A percentile compares a stretch with the other conserved stretches of the same genome.
phyloP scores from a whole-genome alignment of 2,329 filamentous ascomycete genomes.

The Colletotrichum chlorophyti region DNA sequence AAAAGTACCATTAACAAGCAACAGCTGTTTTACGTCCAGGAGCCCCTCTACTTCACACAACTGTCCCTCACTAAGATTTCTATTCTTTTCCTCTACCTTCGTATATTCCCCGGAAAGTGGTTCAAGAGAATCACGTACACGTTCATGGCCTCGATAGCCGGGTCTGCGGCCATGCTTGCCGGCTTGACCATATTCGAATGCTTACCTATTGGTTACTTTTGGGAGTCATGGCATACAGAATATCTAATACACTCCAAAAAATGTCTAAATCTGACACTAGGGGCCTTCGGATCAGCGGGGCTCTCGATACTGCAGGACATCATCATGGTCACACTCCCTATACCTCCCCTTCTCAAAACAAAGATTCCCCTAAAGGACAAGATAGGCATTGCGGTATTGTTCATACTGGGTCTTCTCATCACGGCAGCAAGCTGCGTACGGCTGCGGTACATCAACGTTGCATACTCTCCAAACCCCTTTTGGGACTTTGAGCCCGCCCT shows the following conservation, averaged over 20 bases:
- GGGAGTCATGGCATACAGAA: slow-evolving; percentile 4
- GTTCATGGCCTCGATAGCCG: slow-evolving; percentile 3
- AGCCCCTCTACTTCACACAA: slow-evolving; percentile 1
- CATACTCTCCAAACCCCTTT: slow-evolving; percentile 10
- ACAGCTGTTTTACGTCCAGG: slow-evolving; percentile 6
- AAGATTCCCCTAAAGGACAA: slow-evolving; percentile 2
- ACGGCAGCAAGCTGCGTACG: slow-evolving; percentile 6
- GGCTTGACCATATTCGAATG: background rate
- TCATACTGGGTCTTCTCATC: slow-evolving; percentile 1
- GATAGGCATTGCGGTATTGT: background rate
- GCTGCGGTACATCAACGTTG: background rate
- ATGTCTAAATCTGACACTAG: slow-evolving; percentile 3
- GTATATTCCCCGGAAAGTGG: background rate
- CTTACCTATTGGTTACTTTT: slow-evolving; percentile 7
- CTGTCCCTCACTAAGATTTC: background rate
- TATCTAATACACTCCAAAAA: slow-evolving; percentile 1
- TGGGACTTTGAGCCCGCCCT: slow-evolving; percentile 12
- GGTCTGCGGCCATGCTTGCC: too few relatives aligned
- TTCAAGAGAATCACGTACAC: background rate
- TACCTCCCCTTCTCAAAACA: slow-evolving; percentile 1
- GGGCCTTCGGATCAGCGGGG: background rate
- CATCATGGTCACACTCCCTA: slow-evolving; percentile 9
- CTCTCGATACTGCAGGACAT: slow-evolving; percentile 8
- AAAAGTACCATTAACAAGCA: background rate
- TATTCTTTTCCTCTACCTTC: slow-evolving; percentile 1